Base-by-base conservation (phyloP, 2,329 filamentous ascomycete genomes). In the Gaeumannomyces sp. region DNA sequence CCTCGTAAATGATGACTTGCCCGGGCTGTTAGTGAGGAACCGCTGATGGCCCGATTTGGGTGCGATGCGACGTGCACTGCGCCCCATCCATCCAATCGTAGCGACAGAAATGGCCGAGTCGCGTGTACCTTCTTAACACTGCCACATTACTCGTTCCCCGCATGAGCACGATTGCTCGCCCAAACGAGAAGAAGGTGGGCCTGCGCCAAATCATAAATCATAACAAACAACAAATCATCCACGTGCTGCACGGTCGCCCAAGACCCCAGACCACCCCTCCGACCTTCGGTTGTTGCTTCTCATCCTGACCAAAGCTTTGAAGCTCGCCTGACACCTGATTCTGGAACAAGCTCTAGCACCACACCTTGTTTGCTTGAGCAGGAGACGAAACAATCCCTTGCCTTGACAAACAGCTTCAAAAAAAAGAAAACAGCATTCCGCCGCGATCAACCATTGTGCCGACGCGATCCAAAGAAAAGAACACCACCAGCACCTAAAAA, bases 401-500 rank as follows among this genome's bases (percentile, higher is more conserved):
- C 38, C 19, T 45, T 45, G 38, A 22, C 7, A 2, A 45, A 45
- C 8, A 45, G 14, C 19, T 45, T 22, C 38, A 19, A 19, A 45
- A 45, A 45, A 45, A 19, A 14, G 8, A 8, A 50, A 50, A 22
- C 16, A 7, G 7, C 16, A 50, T 38, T 16, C 35, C 35, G 13
- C 35, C 35, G 19, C 4, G 2, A n/a, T 50, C 16, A 10, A 14
- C 11, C 35, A 29, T 29, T 6, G n/a, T n/a, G n/a, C 33, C 8
- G 33, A 14, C 33, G 33, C 33, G 33, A 35, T 14, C 33, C 4
- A 35, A 14, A 4, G 10, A 35, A n/a, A 33, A 33, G 22, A 28
- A 60, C 59, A 33, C 29, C 29, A 60, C 27, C 29, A 60, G 57
- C 45, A 31, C 60, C 14, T 57, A 13, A 62, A 35, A 27, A 58